These are phyloP conservation scores for Polytrichum formosum DNA, from an alignment of 225 moss, liverwort and hornwort species.

Conservation along the genomic window DNA sequence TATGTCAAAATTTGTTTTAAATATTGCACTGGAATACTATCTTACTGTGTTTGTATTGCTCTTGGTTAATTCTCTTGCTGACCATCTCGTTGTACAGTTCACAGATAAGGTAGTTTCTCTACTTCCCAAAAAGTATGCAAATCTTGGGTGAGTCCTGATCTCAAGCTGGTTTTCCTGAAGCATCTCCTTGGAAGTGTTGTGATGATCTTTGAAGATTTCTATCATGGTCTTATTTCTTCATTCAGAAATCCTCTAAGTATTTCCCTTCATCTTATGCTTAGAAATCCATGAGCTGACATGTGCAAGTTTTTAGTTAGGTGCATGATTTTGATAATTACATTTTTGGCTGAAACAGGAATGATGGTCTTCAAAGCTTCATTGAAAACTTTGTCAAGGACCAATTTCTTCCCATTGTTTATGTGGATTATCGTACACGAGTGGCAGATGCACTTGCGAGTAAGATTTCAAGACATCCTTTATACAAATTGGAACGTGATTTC, in stretches of 20 bases:
- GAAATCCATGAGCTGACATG: too few species aligned
- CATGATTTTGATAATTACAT: neutral
- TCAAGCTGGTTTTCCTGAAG: too few species aligned
- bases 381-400: slow-evolving; percentile 99
- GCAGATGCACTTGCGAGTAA: slow-evolving; percentile 98
- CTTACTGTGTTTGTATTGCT: too few species aligned
- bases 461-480: slow-evolving; percentile 6
- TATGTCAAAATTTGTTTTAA: too few species aligned
- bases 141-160: slow-evolving; percentile 67
- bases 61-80: too few species aligned
- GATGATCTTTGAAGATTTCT: too few species aligned
- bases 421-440: slow-evolving; percentile 96
- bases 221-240: too few species aligned
- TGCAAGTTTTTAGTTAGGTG: too few species aligned
- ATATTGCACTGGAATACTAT: too few species aligned
- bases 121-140: slow-evolving; percentile 93
- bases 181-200: too few species aligned
- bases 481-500: neutral
- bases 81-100: slow-evolving; percentile 54
- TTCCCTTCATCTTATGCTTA: too few species aligned
- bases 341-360: slow-evolving; percentile 56
- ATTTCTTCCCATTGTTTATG: slow-evolving; percentile 95
- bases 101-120: slow-evolving; percentile 93
- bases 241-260: too few species aligned
- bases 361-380: slow-evolving; percentile 94